Conservation (phyloP, 345 rosid species). For the Populus ilicifolia region DNA sequence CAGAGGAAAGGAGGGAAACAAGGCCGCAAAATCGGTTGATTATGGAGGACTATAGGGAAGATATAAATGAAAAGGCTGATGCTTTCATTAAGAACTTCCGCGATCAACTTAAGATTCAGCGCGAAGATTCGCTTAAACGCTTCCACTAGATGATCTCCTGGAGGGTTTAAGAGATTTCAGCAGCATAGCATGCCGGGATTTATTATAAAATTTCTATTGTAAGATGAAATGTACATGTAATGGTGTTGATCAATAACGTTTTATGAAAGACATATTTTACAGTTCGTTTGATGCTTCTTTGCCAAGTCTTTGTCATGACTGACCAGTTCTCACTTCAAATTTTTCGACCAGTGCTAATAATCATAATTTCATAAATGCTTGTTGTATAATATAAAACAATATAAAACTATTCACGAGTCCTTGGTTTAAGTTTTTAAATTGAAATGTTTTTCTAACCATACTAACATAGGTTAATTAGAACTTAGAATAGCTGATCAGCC, state of each 20-base stretch:
- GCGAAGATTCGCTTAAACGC: constrained; percentile 29
- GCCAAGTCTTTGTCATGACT: neutral
- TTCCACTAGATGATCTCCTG: constrained; percentile 25
- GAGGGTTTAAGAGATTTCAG: constrained; percentile 4
- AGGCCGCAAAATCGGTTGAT: neutral
- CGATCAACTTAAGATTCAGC: constrained; percentile 30
- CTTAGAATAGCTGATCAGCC: no score
- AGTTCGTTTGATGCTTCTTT: neutral
- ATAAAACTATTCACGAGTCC: no score
- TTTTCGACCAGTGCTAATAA: no score
- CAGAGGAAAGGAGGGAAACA: neutral
- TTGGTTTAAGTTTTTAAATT: no score
- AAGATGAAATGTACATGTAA: neutral
- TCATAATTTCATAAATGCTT: no score
- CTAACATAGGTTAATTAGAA: no score
- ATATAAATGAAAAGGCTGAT: constrained; percentile 25
- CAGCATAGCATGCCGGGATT: neutral
- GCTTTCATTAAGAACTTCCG: constrained; percentile 37
- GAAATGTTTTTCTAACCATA: no score
- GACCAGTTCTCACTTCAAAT: no score
- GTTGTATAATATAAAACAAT: no score
- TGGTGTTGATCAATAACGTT: neutral
- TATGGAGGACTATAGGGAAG: constrained; percentile 20
- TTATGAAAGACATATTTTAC: neutral
- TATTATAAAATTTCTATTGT: neutral